Conservation (phyloP, 2,329 filamentous ascomycete genomes). For the Fusarium napiforme region DNA sequence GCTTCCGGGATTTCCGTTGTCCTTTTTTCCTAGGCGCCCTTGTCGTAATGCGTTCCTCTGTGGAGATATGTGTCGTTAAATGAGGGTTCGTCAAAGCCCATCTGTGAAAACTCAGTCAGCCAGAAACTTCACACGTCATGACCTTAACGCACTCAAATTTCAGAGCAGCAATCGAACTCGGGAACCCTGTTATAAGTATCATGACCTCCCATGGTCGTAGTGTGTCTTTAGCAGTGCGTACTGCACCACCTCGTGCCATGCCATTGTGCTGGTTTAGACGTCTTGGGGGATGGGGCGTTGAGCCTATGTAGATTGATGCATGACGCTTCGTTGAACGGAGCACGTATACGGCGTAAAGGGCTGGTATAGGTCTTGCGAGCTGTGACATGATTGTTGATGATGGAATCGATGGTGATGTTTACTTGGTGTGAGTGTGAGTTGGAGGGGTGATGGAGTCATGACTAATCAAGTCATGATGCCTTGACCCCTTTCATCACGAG, state of each 20-base stretch:
- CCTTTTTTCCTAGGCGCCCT: slow-evolving; percentile 60
- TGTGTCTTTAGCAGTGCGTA: slow-evolving; percentile 73
- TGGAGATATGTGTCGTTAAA: slow-evolving; percentile 79
- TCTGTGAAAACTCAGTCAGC: slow-evolving; percentile 56
- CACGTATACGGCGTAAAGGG: slow-evolving; percentile 93
- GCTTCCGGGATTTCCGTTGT: slow-evolving; percentile 66
- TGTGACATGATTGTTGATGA: slow-evolving; percentile 52
- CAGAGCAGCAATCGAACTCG: slow-evolving; percentile 84
- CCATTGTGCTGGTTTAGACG: slow-evolving; percentile 95
- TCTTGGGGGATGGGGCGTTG: slow-evolving; percentile 86
- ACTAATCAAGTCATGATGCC: slow-evolving; percentile 35
- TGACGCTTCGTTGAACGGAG: slow-evolving; percentile 83
- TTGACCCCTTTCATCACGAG: slow-evolving; percentile 1
- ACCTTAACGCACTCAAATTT: slow-evolving; percentile 83
- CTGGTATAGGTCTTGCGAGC: slow-evolving; percentile 73
- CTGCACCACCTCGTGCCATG: slow-evolving; percentile 80
- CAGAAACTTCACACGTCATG: neutral
- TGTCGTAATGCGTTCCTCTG: slow-evolving; percentile 67
- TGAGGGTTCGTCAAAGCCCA: slow-evolving; percentile 94
- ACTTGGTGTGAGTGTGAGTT: slow-evolving; percentile 31
- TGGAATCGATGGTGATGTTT: slow-evolving; percentile 20
- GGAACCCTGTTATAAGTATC: slow-evolving; percentile 87
- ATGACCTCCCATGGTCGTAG: slow-evolving; percentile 93
- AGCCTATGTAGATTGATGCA: slow-evolving; percentile 85
- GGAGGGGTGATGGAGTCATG: slow-evolving; percentile 40